A percentile compares a stretch with the other conserved stretches of the same genome.
phyloP scores from a whole-genome alignment of 1,284 basidiomycete species.

The Cutaneotrichosporon sp. region DNA sequence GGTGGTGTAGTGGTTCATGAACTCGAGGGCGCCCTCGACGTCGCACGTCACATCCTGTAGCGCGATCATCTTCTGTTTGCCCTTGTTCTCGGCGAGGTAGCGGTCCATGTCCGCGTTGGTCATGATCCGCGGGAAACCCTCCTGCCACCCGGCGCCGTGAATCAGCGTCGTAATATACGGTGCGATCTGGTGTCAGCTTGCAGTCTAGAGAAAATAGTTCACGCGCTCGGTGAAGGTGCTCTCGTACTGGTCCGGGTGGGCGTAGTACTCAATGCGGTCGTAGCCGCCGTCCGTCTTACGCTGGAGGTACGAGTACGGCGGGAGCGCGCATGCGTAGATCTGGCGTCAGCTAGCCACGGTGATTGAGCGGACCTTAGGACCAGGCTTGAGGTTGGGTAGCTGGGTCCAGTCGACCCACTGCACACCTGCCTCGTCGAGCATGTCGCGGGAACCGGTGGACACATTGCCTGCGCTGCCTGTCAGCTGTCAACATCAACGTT shows the following conservation, averaged over 20 bases:
- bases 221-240: constrained; percentile 71
- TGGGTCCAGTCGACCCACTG: constrained; percentile 61
- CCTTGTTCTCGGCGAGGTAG: constrained; percentile 57
- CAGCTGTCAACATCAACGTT: not conserved
- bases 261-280: constrained; percentile 69
- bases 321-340: constrained; percentile 76
- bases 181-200: constrained; percentile 60
- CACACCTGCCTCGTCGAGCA: constrained; percentile 69
- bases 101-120: constrained; percentile 62
- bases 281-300: constrained; percentile 61
- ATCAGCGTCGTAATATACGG: constrained; percentile 79
- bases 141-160: constrained; percentile 80
- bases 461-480: constrained; percentile 70
- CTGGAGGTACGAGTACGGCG: constrained; percentile 68
- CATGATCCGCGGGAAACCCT: constrained; percentile 73
- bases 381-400: constrained; percentile 59
- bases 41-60: constrained; percentile 87
- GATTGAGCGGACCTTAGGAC: constrained; percentile 56
- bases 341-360: constrained; percentile 35
- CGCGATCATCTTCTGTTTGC: constrained; percentile 57
- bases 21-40: constrained; percentile 77
- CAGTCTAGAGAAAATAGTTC: constrained; percentile 17
- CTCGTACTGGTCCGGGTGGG: constrained; percentile 63
- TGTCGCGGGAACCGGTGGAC: constrained; percentile 68
- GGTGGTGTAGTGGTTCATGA: constrained; percentile 71